phyloP scores from a whole-genome alignment of 139 green algal species.

The Micractinium conductrix region DNA sequence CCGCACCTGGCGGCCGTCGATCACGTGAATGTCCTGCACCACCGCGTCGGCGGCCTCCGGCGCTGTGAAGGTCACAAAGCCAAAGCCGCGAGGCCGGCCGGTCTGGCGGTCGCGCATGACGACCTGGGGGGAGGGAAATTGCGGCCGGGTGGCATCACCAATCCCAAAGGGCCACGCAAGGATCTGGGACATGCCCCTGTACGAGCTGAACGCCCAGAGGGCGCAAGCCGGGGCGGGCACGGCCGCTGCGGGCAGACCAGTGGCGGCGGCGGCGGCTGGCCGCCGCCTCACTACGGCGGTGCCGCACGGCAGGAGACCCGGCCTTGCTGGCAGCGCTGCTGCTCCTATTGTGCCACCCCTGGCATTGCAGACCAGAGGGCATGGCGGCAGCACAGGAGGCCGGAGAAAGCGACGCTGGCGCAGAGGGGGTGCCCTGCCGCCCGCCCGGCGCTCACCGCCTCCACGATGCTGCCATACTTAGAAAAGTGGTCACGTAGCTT shows the following conservation, averaged over 20 bases:
- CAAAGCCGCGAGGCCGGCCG: constrained; percentile 76
- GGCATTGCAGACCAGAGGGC: too few species aligned
- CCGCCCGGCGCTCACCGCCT: constrained; percentile 62
- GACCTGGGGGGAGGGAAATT: constrained; percentile 54
- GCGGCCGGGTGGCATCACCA: too few species aligned
- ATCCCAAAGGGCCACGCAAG: too few species aligned
- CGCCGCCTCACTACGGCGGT: too few species aligned
- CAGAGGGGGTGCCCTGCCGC: neutral
- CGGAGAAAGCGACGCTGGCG: neutral
- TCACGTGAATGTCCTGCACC: constrained; percentile 62
- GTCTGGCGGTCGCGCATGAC: constrained; percentile 83
- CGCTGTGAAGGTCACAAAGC: constrained; percentile 82
- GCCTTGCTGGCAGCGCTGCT: neutral
- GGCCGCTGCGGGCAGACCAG: too few species aligned
- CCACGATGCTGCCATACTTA: constrained; percentile 71
- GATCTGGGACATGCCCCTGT: too few species aligned
- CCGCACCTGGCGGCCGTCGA: constrained; percentile 68
- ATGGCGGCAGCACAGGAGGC: neutral
- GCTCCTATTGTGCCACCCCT: too few species aligned
- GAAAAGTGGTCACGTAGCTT: constrained; percentile 73
- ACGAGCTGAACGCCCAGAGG: too few species aligned
- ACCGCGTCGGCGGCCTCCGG: constrained; percentile 63
- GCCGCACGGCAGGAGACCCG: neutral
- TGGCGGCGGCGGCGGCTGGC: too few species aligned
- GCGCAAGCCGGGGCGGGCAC: too few species aligned